These are phyloP conservation scores for Wickerhamomyces ciferrii DNA, from an alignment of 805 yeast species.

Conservation along the genomic window DNA sequence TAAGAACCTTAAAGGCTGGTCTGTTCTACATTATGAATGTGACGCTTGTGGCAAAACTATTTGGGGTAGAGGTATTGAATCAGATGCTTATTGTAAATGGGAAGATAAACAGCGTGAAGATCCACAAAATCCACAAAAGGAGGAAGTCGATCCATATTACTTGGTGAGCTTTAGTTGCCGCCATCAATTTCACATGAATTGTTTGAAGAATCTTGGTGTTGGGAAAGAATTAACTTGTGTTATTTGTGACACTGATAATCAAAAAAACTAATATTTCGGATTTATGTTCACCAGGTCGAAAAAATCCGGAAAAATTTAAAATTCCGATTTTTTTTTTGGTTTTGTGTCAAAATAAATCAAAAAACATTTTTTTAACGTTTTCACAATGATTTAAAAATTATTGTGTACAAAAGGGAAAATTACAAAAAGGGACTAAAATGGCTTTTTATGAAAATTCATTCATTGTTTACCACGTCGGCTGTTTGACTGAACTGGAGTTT, in stretches of 20 bases:
- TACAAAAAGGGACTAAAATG: too few species aligned
- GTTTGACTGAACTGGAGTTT: too few species aligned
- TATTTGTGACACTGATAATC: slow-evolving; percentile 26
- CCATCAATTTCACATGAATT: slow-evolving; percentile 59
- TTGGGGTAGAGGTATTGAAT: slow-evolving; percentile 61
- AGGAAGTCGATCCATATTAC: slow-evolving; percentile 15
- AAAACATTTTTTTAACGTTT: too few species aligned
- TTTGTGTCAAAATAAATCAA: too few species aligned
- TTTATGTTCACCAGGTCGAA: too few species aligned
- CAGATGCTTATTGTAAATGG: slow-evolving; percentile 52
- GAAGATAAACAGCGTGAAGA: slow-evolving; percentile 34
- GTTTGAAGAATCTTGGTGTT: slow-evolving; percentile 45
- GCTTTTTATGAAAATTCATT: too few species aligned
- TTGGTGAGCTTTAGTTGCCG: slow-evolving; percentile 57
- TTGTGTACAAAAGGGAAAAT: too few species aligned
- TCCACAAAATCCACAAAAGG: slow-evolving; percentile 2
- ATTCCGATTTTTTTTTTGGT: too few species aligned
- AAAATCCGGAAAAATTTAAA: too few species aligned
- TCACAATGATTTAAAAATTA: too few species aligned
- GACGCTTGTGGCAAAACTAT: slow-evolving; percentile 70
- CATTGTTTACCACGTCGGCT: too few species aligned
- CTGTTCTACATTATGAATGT: slow-evolving; percentile 50
- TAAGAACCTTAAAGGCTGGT: slow-evolving; percentile 58
- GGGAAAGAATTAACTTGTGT: slow-evolving; percentile 28
- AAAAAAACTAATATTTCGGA: neutral